A percentile compares a stretch with the other conserved stretches of the same genome.
Conservation (phyloP, 1,284 basidiomycete genomes). For the Flammula alnicola region DNA sequence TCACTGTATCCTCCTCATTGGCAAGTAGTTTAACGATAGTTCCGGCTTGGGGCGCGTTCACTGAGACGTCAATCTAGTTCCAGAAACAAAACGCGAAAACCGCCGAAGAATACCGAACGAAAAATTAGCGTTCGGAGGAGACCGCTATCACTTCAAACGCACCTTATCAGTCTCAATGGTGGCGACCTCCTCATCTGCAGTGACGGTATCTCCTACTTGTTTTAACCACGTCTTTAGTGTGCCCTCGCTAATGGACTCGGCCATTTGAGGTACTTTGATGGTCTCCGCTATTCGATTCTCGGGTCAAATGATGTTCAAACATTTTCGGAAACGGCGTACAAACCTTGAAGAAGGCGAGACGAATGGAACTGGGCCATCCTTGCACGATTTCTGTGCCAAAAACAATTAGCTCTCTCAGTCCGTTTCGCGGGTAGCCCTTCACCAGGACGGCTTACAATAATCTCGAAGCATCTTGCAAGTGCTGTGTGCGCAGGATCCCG, state of each 20-base stretch:
- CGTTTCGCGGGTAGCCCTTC: neutral
- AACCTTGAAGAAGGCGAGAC: constrained; percentile 70
- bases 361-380: constrained; percentile 70
- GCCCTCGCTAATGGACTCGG: constrained; percentile 98
- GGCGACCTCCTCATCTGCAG: constrained; percentile 94
- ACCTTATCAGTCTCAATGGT: constrained; percentile 99
- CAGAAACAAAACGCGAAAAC: constrained; percentile 14
- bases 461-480: constrained; percentile 43
- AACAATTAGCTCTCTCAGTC: constrained; percentile 5
- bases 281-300: constrained; percentile 65
- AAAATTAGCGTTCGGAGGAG: constrained; percentile 14
- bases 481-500: constrained; percentile 46
- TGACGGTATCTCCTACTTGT: constrained; percentile 90
- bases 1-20: constrained; percentile 92
- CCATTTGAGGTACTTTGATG: constrained; percentile 98
- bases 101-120: constrained; percentile 6
- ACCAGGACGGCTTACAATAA: constrained; percentile 49
- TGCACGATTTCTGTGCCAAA: constrained; percentile 46
- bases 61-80: constrained; percentile 91
- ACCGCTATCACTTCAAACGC: constrained; percentile 20
- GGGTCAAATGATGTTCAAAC: constrained; percentile 1
- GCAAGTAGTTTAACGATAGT: constrained; percentile 89
- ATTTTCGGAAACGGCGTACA: constrained; percentile 22
- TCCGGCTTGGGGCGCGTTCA: constrained; percentile 91
- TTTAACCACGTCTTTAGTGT: constrained; percentile 97